Evolutionary conservation across 2,329 filamentous ascomycete genomes (phyloP), one percentile per base, ranked within the genome.

Genomic region (Colletotrichum sp.): DNA sequence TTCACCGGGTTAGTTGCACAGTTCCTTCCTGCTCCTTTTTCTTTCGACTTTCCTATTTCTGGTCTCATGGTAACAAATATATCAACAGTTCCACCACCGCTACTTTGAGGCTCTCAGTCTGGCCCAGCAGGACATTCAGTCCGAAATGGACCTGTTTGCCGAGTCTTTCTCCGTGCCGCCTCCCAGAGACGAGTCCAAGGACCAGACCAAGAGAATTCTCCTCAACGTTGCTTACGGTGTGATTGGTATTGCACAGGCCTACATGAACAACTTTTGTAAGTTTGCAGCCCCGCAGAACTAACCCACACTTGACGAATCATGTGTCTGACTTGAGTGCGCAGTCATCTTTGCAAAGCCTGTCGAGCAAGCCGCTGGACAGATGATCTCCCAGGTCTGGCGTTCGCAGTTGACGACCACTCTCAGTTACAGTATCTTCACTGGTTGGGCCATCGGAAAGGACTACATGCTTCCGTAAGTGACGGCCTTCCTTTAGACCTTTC

Each of bases 391-490:
- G 16, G 59, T 64, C 5, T 65, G 38, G 69, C 61, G 61, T 6
- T 58, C 69, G 16, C 69, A 71, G 1, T 8, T 71, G 9, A 71
- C 63, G 6, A 48, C 69, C 6, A 67, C 62, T 1, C 24, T 5
- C 9, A 68, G 69, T 71, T 71, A 71, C 34, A 48, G 24, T 21
- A 59, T 71, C 62, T 67, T 71, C 10, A 71, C 69, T 13, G 32
- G 48, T 30, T 68, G 69, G 69, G 69, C 69, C 4, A 34, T 71
- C n/a, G 69, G 62, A 28, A 71, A 71, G 69, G 69, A 71, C 14
- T 71, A 43, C n/a, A 16, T 71, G 21, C 62, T 71, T 4, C 69
- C 69, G 69, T 71, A 52, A 21, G 43, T 13, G 43, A 13, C 18
- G 3, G 2, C 3, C 9, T 48, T n/a, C 0, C 38, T 48, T 48